Conservation (phyloP, 2,329 filamentous ascomycete species). For the Aaosphaeria arxii region DNA sequence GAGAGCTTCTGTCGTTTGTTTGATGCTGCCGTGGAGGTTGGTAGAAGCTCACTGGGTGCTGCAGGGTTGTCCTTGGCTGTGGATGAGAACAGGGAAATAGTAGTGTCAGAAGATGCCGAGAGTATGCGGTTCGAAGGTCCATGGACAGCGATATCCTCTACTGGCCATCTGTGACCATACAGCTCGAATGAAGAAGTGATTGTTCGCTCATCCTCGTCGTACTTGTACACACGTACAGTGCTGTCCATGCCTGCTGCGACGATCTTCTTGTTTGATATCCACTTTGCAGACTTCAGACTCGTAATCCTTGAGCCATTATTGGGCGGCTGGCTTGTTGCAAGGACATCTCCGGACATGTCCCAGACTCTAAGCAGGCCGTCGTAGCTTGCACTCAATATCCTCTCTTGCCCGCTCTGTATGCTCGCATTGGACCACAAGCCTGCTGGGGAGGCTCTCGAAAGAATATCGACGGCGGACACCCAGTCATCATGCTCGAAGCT, state of each 20-base stretch:
- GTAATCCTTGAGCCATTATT: constrained; percentile 64
- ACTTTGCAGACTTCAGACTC: constrained; percentile 76
- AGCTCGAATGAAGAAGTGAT: constrained; percentile 76
- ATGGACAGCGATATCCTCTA: constrained; percentile 75
- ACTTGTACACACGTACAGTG: constrained; percentile 87
- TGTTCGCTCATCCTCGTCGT: constrained; percentile 62
- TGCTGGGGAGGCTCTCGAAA: constrained; percentile 65
- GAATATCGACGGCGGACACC: constrained; percentile 82
- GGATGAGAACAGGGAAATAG: constrained; percentile 84
- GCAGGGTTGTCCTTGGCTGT: constrained; percentile 72
- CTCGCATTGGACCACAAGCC: constrained; percentile 52
- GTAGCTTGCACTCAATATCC: constrained; percentile 89
- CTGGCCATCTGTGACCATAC: constrained; percentile 73
- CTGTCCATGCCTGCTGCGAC: constrained; percentile 82
- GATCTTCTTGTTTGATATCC: constrained; percentile 73
- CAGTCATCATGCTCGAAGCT: constrained; percentile 98
- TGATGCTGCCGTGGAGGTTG: constrained; percentile 59
- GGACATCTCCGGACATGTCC: constrained; percentile 78
- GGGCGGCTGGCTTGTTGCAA: constrained; percentile 69
- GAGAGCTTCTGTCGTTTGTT: constrained; percentile 74
- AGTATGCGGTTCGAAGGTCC: constrained; percentile 72
- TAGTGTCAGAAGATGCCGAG: constrained; percentile 80
- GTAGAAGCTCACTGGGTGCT: constrained; percentile 67
- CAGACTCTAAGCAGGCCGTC: constrained; percentile 87
- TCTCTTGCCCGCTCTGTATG: constrained; percentile 56